phyloP scores from a whole-genome alignment of 208 protist species.

The Leishmania amazonensis region DNA sequence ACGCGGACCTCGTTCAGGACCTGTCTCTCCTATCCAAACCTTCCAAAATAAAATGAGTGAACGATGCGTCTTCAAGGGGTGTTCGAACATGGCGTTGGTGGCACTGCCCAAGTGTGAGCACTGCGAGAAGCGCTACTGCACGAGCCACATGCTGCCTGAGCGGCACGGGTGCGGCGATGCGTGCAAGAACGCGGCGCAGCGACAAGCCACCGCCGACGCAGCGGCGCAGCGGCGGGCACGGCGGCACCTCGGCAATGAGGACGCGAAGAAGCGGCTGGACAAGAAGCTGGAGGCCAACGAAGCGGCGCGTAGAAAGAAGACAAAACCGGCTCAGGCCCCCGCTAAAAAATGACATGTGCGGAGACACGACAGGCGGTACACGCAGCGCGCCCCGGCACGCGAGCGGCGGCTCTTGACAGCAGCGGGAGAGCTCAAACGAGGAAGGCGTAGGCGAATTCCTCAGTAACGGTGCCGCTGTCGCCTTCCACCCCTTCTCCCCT shows the following conservation, averaged over 20 bases:
- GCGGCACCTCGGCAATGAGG: slow-evolving; percentile 73
- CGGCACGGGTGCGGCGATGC: slow-evolving; percentile 84
- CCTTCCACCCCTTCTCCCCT: not conserved
- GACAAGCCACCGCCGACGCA: slow-evolving; percentile 63
- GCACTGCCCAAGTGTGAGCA: slow-evolving; percentile 68
- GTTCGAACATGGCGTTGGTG: slow-evolving; percentile 47
- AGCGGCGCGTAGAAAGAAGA: slow-evolving; percentile 64
- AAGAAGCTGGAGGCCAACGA: slow-evolving; percentile 56
- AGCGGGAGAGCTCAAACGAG: no score
- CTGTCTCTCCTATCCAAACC: slow-evolving; percentile 11
- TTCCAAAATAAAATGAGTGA: slow-evolving; percentile 45
- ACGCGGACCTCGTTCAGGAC: not conserved
- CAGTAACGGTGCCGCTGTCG: not conserved
- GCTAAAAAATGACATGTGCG: slow-evolving; percentile 16
- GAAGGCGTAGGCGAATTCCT: not conserved
- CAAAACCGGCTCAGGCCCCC: not conserved
- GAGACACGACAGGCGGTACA: not conserved
- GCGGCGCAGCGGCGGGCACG: slow-evolving; percentile 50
- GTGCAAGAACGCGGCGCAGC: slow-evolving; percentile 59
- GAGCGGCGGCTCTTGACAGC: not conserved
- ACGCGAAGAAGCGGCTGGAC: slow-evolving; percentile 65
- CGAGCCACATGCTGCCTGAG: slow-evolving; percentile 78
- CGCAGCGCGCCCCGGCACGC: not conserved
- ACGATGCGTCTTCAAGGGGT: slow-evolving; percentile 34
- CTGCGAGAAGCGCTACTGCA: slow-evolving; percentile 74